Evolutionary conservation across 768 basidiomycete genomes (phyloP).

Genomic region (Termitomyces sp.): DNA sequence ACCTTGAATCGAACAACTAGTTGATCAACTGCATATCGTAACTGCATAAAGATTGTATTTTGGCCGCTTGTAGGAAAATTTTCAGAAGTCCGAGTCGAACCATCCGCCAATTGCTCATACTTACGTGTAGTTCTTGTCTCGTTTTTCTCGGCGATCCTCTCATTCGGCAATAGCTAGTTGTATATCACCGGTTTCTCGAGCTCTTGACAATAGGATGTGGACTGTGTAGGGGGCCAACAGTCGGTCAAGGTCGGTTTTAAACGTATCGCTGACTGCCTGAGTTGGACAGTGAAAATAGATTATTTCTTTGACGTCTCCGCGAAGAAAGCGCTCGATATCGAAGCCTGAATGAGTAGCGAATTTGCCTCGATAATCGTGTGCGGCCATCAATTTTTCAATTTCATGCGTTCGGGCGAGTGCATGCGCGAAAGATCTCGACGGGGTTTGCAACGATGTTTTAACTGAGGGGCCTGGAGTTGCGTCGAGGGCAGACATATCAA

Average conservation of each 20-base stretch:
- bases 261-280: constrained; percentile 1
- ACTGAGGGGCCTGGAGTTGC: background rate
- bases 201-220: constrained; percentile 1
- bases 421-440: constrained; percentile 5
- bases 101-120: background rate
- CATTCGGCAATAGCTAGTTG: background rate
- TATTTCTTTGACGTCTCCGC: constrained; percentile 4
- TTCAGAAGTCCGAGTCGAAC: background rate
- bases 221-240: constrained; percentile 5
- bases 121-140: background rate
- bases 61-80: background rate
- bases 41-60: constrained; percentile 1
- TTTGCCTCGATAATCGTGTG: constrained; percentile 5
- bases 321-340: background rate
- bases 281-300: constrained; percentile 6
- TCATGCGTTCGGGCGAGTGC: constrained; percentile 1
- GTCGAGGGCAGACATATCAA: background rate
- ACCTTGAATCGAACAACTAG: constrained; percentile 10
- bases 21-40: constrained; percentile 4
- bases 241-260: constrained; percentile 4
- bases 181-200: background rate
- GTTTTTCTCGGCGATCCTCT: background rate
- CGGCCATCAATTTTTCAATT: constrained; percentile 5
- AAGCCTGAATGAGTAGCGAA: constrained; percentile 10
- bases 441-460: background rate